A percentile compares a stretch with the other conserved stretches of the same genome.
phyloP scores from a whole-genome alignment of 495 filamentous ascomycete genomes.

The Penicillium pancosmium region DNA sequence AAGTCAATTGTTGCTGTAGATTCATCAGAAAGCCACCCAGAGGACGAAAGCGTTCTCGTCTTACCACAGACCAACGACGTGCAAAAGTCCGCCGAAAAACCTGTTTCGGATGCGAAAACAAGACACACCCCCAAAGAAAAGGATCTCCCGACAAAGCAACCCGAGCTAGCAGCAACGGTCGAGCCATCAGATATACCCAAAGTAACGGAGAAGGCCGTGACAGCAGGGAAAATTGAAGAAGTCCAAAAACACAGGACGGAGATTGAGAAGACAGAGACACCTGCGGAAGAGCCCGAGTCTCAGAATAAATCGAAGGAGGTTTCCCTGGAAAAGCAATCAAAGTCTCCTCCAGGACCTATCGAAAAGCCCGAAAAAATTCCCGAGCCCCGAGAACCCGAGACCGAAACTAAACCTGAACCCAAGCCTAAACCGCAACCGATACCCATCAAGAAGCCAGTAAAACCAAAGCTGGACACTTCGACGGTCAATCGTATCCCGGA shows the following conservation, averaged over 20 bases:
- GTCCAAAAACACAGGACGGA: neutral
- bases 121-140: too few species aligned
- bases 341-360: neutral
- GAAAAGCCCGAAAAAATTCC: neutral
- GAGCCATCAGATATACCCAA: too few species aligned
- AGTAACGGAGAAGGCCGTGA: neutral
- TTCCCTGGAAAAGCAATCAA: neutral
- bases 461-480: slow-evolving; percentile 33
- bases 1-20: neutral
- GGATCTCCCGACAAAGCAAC: too few species aligned
- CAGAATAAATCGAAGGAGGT: neutral
- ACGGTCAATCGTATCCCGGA: slow-evolving; percentile 43
- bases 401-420: neutral
- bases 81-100: neutral
- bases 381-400: neutral
- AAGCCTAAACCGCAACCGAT: neutral
- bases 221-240: neutral
- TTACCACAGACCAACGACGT: neutral
- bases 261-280: neutral
- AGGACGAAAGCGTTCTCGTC: neutral
- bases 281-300: neutral
- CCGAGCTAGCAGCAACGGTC: too few species aligned
- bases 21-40: neutral
- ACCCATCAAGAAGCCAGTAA: slow-evolving; percentile 23
- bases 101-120: neutral